These are phyloP conservation scores for Cyberlindnera samutprakarnensis DNA, from an alignment of 805 yeast genomes.

Conservation along the genomic window DNA sequence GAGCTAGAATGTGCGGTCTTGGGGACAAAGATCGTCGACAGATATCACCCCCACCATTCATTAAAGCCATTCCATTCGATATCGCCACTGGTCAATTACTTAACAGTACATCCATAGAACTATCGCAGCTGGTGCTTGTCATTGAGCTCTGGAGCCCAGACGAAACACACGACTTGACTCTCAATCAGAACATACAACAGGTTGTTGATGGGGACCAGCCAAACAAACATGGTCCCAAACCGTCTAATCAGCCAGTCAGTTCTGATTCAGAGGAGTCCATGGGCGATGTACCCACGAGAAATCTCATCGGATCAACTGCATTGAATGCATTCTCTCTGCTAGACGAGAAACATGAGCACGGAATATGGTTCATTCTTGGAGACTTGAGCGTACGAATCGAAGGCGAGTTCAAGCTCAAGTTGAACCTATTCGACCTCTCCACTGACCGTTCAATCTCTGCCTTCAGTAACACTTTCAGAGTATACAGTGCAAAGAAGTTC, in stretches of 20 bases:
- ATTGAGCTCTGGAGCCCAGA: slow-evolving; percentile 35
- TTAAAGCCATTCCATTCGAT: slow-evolving; percentile 17
- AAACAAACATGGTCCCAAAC: no score
- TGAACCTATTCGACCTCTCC: slow-evolving; percentile 27
- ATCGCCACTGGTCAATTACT: slow-evolving; percentile 19
- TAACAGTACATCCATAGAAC: slow-evolving; percentile 23
- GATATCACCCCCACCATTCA: slow-evolving; percentile 27
- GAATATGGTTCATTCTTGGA: slow-evolving; percentile 36
- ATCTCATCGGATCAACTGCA: slow-evolving; percentile 32
- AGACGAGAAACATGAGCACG: slow-evolving; percentile 27
- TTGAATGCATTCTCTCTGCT: slow-evolving; percentile 31
- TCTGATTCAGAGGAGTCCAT: slow-evolving; percentile 10
- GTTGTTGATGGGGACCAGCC: background rate
- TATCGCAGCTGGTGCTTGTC: slow-evolving; percentile 27
- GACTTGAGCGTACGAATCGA: slow-evolving; percentile 36
- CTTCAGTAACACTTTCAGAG: slow-evolving; percentile 29
- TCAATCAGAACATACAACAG: slow-evolving; percentile 18
- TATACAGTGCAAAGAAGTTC: slow-evolving; percentile 35
- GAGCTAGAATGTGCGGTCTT: slow-evolving; percentile 41
- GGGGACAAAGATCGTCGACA: slow-evolving; percentile 33
- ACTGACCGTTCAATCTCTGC: slow-evolving; percentile 7
- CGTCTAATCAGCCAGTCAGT: background rate
- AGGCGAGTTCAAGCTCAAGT: slow-evolving; percentile 32
- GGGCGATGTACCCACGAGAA: slow-evolving; percentile 26
- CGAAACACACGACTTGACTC: slow-evolving; percentile 15